A percentile compares a stretch with the other conserved stretches of the same genome.
These are phyloP conservation scores for Magnusiomyces paraingens DNA, from an alignment of 1,139 yeast genomes.

Conservation along the genomic window DNA sequence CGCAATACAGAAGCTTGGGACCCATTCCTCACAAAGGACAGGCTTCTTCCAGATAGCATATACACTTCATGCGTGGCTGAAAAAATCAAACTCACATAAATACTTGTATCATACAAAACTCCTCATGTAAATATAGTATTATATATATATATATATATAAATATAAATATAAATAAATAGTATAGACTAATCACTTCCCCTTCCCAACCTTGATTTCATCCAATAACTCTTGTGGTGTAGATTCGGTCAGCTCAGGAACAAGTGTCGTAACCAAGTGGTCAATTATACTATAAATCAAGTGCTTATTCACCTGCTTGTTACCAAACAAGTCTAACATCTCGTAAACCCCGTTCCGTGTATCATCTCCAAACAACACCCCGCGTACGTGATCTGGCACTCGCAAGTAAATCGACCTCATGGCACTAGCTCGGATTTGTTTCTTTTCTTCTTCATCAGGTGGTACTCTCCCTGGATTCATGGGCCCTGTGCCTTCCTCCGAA, in stretches of 20 bases:
- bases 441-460: constrained; percentile 28
- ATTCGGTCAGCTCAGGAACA: constrained; percentile 39
- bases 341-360: constrained; percentile 28
- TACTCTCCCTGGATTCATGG: constrained; percentile 38
- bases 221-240: constrained; percentile 35
- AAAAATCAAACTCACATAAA: not conserved
- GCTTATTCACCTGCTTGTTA: constrained; percentile 37
- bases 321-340: constrained; percentile 35
- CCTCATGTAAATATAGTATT: not conserved
- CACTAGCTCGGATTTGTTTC: constrained; percentile 19
- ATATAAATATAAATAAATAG: no score
- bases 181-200: no score
- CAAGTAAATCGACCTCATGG: constrained; percentile 20
- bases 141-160: no score
- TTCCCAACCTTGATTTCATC: constrained; percentile 6
- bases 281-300: constrained; percentile 35
- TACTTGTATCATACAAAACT: not conserved
- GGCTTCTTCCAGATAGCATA: not conserved
- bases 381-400: constrained; percentile 19
- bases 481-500: constrained; percentile 33
- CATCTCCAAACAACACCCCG: constrained; percentile 23
- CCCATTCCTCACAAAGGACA: constrained; percentile 1
- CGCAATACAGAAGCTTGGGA: constrained; percentile 7
- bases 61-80: not conserved
- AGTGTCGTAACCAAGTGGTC: constrained; percentile 36